Conservation (phyloP, 1,284 basidiomycete genomes). For the Schizophyllum amplum region DNA sequence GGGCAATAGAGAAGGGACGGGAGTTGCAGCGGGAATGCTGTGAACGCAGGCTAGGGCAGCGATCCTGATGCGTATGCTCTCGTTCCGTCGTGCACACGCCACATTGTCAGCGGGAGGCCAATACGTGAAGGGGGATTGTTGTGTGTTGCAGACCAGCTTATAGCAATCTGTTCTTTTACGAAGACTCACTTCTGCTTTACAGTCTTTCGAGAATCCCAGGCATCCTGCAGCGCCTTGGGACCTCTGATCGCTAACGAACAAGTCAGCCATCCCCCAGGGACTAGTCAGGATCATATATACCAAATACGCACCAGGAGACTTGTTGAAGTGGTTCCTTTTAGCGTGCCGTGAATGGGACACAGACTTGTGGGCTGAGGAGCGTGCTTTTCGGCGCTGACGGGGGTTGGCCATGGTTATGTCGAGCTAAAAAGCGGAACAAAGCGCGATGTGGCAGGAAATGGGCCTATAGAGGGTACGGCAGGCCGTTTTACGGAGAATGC, state of each 20-base stretch:
- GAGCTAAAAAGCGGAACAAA: neutral
- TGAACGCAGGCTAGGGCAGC: neutral
- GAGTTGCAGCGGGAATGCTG: neutral
- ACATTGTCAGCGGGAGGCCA: neutral
- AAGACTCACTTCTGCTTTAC: slow-evolving; percentile 83
- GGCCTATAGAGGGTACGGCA: neutral
- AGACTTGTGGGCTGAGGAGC: slow-evolving; percentile 61
- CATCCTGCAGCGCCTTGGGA: slow-evolving; percentile 74
- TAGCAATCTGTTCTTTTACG: neutral
- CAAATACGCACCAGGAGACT: slow-evolving; percentile 49
- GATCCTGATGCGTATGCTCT: neutral
- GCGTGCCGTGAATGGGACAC: slow-evolving; percentile 65
- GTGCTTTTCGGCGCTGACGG: slow-evolving; percentile 76
- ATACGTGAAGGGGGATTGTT: neutral
- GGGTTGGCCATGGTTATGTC: slow-evolving; percentile 76
- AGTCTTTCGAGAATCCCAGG: slow-evolving; percentile 87
- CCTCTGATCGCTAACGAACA: slow-evolving; percentile 63
- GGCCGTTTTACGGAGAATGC: neutral
- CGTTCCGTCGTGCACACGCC: neutral
- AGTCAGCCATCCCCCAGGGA: slow-evolving; percentile 6
- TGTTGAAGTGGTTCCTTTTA: slow-evolving; percentile 67
- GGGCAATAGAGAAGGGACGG: neutral
- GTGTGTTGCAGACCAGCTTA: neutral
- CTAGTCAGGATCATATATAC: slow-evolving; percentile 1
- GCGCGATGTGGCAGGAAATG: neutral